Evolutionary conservation across 2,329 filamentous ascomycete genomes (phyloP).

Genomic region (Magnaporthiopsis incrustans): DNA sequence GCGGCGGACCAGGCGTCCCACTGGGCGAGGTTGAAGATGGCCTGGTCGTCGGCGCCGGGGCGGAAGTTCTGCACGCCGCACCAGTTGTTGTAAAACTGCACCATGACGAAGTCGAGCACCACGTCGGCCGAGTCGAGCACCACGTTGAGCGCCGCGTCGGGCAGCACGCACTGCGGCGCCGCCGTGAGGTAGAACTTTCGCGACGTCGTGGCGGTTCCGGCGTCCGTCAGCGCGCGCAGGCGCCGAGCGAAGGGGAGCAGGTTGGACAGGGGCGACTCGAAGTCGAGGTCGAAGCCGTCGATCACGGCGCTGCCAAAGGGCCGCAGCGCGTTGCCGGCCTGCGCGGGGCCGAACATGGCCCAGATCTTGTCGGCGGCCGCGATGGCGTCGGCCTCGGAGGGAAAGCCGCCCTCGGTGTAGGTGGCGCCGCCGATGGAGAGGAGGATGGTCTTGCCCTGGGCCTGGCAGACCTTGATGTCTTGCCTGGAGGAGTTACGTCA

Average conservation of each 20-base stretch:
- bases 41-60: conserved; percentile 32
- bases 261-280: conserved; percentile 53
- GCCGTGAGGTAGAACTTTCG: conserved; percentile 54
- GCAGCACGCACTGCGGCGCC: conserved; percentile 61
- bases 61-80: conserved; percentile 50
- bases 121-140: conserved; percentile 42
- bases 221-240: conserved; percentile 48
- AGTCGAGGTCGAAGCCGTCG: conserved; percentile 73
- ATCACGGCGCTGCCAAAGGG: conserved; percentile 60
- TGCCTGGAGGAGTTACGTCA: conserved; percentile 20
- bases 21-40: conserved; percentile 51
- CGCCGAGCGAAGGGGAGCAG: conserved; percentile 52
- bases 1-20: conserved; percentile 61
- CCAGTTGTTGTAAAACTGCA: conserved; percentile 64
- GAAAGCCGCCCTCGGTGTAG: conserved; percentile 61
- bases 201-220: conserved; percentile 26
- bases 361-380: conserved; percentile 56
- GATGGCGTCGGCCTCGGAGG: conserved; percentile 40
- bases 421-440: conserved; percentile 65
- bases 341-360: conserved; percentile 58
- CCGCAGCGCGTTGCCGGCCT: conserved; percentile 29
- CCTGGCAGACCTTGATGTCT: conserved; percentile 54
- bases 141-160: conserved; percentile 50
- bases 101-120: conserved; percentile 50
- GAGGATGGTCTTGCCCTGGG: conserved; percentile 58